Evolutionary conservation across 768 basidiomycete species (phyloP), one percentile per base, ranked within the genome.

Genomic region (Ephemerocybe angulata): DNA sequence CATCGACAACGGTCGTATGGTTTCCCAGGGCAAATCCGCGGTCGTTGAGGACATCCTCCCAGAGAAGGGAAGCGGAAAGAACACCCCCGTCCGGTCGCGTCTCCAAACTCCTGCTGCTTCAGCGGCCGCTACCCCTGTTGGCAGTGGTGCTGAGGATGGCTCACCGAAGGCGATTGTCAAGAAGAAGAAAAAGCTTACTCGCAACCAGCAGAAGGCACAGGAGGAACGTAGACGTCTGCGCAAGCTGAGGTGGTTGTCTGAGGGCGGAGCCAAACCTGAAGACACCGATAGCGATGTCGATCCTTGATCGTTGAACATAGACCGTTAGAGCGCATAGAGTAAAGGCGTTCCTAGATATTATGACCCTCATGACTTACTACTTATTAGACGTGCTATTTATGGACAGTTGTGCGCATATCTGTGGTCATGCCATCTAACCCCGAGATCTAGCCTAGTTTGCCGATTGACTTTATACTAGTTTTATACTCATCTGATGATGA

Each of bases 131-230:
- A 95, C 94, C 2, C 90, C 90, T 50, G 86, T 81, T 41, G 88
- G 72, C 24, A 91, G 88, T 64, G 91, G 88, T n/a, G 82, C 78
- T 41, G 90, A 93, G 66, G 86, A 84, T 51, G 50, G 58, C 12
- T 67, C 71, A n/a, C n/a, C n/a, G 11, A 77, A 74, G 25, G 63
- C 67, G 37, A 65, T 75, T 35, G 65, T 75, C 50, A 86, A 77
- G 72, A 93, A 88, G 79, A 95, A 94, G 78, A 96, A 96, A 79
- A 96, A 93, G 75, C 35, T 78, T 67, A 92, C 90, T n/a, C 81
- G 90, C 46, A 93, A 93, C 71, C 90, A 96, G 69, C 24, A 87
- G 59, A 98, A 98, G 71, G 91, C 82, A 4, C 86, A 83, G 70
- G 93, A 94, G 69, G 95, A 94, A 70, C 79, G 95, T 57, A 79